These are phyloP conservation scores for Suhomyces prunicola DNA, from an alignment of 805 yeast species.

Conservation along the genomic window DNA sequence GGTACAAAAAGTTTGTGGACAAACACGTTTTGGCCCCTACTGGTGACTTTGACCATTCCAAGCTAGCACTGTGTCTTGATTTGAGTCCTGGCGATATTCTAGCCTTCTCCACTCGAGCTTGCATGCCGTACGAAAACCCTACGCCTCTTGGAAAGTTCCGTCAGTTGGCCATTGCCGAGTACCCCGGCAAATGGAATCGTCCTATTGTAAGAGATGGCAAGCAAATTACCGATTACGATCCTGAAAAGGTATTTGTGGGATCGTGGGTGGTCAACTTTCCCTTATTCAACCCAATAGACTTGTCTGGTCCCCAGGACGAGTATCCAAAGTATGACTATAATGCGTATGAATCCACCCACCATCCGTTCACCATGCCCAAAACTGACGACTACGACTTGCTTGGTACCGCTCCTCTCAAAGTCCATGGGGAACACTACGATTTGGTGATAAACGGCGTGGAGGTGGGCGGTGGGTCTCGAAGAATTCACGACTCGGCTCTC, in stretches of 20 bases:
- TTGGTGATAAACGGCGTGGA: conserved; percentile 92
- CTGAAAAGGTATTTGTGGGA: conserved; percentile 49
- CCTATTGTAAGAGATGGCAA: conserved; percentile 18
- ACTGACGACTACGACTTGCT: conserved; percentile 62
- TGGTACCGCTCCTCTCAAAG: conserved; percentile 53
- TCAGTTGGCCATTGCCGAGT: conserved; percentile 61
- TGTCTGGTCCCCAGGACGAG: conserved; percentile 16
- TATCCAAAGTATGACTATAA: conserved; percentile 61
- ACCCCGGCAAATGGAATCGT: conserved; percentile 51
- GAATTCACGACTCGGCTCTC: conserved; percentile 82
- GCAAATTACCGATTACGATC: conserved; percentile 15
- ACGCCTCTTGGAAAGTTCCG: conserved; percentile 89
- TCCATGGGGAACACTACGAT: conserved; percentile 90
- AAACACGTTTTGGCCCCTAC: conserved; percentile 19
- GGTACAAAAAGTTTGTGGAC: conserved; percentile 44
- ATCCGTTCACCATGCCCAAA: conserved; percentile 94
- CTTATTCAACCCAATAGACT: conserved; percentile 73
- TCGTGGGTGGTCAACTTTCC: conserved; percentile 94
- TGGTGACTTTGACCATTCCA: conserved; percentile 12
- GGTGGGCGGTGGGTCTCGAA: conserved; percentile 94
- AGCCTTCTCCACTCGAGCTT: conserved; percentile 74
- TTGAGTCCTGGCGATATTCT: conserved; percentile 68
- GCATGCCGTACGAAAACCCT: conserved; percentile 80
- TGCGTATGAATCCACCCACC: conserved; percentile 74
- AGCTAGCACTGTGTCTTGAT: conserved; percentile 26